phyloP scores from a whole-genome alignment of 768 basidiomycete species.

The Ramaria sp. region DNA sequence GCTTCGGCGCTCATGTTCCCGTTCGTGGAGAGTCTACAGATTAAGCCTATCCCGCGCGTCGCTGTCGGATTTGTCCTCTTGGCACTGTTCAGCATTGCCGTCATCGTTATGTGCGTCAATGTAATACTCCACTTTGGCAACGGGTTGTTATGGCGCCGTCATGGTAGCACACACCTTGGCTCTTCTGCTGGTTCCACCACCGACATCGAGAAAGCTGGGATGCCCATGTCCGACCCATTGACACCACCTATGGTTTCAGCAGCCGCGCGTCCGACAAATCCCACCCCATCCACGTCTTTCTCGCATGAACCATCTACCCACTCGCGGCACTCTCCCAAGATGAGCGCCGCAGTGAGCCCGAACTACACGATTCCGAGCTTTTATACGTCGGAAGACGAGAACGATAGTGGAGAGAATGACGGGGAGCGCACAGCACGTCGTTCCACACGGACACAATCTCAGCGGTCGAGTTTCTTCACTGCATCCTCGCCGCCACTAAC shows the following conservation, averaged over 20 bases:
- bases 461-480: conserved; percentile 1
- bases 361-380: conserved; percentile 8
- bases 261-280: not conserved
- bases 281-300: conserved; percentile 7
- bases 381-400: conserved; percentile 1
- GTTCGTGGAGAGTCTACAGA: conserved; percentile 54
- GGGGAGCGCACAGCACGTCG: not conserved
- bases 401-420: not conserved
- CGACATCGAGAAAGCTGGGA: not conserved
- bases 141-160: conserved; percentile 2
- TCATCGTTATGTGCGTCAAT: conserved; percentile 62
- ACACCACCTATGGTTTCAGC: not conserved
- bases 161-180: conserved; percentile 1
- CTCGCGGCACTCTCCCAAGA: conserved; percentile 4
- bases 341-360: conserved; percentile 5
- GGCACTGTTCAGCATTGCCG: conserved; percentile 59
- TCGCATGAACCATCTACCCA: conserved; percentile 1
- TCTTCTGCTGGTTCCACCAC: conserved; percentile 1
- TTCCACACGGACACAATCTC: not conserved
- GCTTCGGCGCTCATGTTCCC: conserved; percentile 66
- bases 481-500: not conserved
- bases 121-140: conserved; percentile 36
- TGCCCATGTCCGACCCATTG: not conserved
- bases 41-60: conserved; percentile 70
- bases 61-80: conserved; percentile 69